A percentile compares a stretch with the other conserved stretches of the same genome.
Conservation (phyloP, 2,329 filamentous ascomycete species). For the Monascus ruber region DNA sequence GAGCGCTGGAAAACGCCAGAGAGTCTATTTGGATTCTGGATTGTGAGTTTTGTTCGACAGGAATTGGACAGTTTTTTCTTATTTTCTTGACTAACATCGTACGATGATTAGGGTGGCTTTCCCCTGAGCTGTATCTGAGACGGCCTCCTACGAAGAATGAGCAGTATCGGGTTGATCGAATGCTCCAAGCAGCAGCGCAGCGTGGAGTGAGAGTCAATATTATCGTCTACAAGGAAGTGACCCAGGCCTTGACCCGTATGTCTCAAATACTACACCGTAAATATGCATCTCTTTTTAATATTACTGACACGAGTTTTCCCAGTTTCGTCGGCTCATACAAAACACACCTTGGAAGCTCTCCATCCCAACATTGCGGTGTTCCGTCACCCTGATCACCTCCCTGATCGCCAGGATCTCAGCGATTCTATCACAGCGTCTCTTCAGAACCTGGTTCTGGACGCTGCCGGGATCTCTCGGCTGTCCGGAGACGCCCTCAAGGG, state of each 20-base stretch:
- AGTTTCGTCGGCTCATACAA: constrained; percentile 64
- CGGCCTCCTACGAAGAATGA: constrained; percentile 72
- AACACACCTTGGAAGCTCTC: constrained; percentile 61
- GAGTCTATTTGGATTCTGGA: constrained; percentile 78
- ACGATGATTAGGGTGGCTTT: constrained; percentile 55
- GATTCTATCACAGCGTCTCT: constrained; percentile 46
- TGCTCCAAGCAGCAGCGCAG: constrained; percentile 71
- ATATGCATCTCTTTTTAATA: neutral
- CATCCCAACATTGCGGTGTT: constrained; percentile 83
- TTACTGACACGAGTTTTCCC: constrained; percentile 4
- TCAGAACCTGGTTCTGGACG: constrained; percentile 44
- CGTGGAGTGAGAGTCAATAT: constrained; percentile 74
- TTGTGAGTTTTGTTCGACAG: constrained; percentile 34
- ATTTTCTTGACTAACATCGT: constrained; percentile 4
- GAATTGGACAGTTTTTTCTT: neutral
- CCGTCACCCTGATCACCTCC: constrained; percentile 77
- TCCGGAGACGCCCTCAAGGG: constrained; percentile 63
- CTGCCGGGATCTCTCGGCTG: constrained; percentile 49
- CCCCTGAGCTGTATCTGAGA: constrained; percentile 74
- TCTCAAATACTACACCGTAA: constrained; percentile 13
- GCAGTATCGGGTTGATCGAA: constrained; percentile 69
- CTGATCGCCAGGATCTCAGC: constrained; percentile 57
- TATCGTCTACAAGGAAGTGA: constrained; percentile 87
- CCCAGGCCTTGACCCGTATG: constrained; percentile 67
- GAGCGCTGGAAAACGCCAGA: constrained; percentile 64